A percentile compares a stretch with the other conserved stretches of the same genome.
Conservation (phyloP, 2,329 filamentous ascomycete species). For the Sporothrix humicola region DNA sequence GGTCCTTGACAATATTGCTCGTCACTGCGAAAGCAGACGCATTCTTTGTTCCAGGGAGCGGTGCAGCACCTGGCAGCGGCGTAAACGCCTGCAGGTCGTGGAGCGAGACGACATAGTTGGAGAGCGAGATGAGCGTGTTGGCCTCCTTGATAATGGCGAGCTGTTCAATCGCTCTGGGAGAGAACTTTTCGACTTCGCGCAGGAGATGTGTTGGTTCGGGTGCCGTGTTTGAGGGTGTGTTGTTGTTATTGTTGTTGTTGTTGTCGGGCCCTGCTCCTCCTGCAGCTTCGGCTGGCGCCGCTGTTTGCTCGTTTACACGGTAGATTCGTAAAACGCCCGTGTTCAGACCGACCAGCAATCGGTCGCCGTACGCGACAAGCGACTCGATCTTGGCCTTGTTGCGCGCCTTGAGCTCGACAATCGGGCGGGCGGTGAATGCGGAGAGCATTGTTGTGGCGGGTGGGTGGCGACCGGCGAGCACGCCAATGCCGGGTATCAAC, state of each 20-base stretch:
- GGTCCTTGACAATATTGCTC: slow-evolving; percentile 92
- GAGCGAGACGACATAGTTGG: slow-evolving; percentile 86
- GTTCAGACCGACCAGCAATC: slow-evolving; percentile 88
- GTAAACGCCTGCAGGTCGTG: slow-evolving; percentile 87
- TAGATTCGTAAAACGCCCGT: slow-evolving; percentile 89
- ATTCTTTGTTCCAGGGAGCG: slow-evolving; percentile 80
- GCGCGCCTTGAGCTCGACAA: slow-evolving; percentile 93
- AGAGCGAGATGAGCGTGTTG: slow-evolving; percentile 86
- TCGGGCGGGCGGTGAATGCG: slow-evolving; percentile 93
- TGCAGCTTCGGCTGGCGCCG: slow-evolving; percentile 34
- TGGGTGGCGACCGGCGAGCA: slow-evolving; percentile 34
- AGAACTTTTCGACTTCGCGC: slow-evolving; percentile 93
- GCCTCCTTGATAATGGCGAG: slow-evolving; percentile 95
- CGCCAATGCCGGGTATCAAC: slow-evolving; percentile 20
- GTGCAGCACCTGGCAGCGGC: slow-evolving; percentile 68
- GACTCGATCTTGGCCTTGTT: slow-evolving; percentile 98
- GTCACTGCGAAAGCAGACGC: slow-evolving; percentile 91
- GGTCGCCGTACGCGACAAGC: slow-evolving; percentile 89
- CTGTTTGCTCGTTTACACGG: slow-evolving; percentile 74
- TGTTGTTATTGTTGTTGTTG: slow-evolving; percentile 18
- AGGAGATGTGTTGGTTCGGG: slow-evolving; percentile 74
- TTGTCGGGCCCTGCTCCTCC: slow-evolving; percentile 37
- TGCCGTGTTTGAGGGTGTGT: slow-evolving; percentile 44
- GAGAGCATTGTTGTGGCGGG: slow-evolving; percentile 76
- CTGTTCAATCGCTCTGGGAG: slow-evolving; percentile 86